Conservation (phyloP, 2,329 filamentous ascomycete genomes). For the Akanthomyces lecanii region DNA sequence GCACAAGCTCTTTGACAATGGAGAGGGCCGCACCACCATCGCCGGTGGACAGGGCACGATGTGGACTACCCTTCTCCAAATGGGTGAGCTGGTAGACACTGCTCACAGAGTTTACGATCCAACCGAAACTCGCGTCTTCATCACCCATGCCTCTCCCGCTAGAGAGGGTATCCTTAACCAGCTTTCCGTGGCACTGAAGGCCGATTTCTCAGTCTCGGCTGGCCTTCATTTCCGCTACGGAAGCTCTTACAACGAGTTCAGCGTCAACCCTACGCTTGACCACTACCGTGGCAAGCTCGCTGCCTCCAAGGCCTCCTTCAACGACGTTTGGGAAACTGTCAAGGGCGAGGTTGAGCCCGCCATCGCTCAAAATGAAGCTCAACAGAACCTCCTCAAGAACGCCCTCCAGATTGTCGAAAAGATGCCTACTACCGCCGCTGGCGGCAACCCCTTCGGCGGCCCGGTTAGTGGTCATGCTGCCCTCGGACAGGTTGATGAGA, state of each 20-base stretch:
- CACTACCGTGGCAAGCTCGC: conserved; percentile 98
- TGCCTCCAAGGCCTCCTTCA: conserved; percentile 96
- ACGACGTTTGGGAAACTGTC: conserved; percentile 98
- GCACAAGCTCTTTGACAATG: conserved; percentile 99
- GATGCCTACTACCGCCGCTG: conserved; percentile 93
- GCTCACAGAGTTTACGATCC: conserved; percentile 98
- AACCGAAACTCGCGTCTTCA: conserved; percentile 92
- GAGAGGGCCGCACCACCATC: conserved; percentile 95
- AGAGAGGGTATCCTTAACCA: conserved; percentile 96
- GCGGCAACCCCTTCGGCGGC: conserved; percentile 94
- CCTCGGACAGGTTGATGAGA: conserved; percentile 92
- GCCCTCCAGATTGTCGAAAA: conserved; percentile 93
- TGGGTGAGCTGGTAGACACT: conserved; percentile 96
- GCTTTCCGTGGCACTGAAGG: conserved; percentile 93
- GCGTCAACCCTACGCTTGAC: conserved; percentile 94
- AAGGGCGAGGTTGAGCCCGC: conserved; percentile 93
- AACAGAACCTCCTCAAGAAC: conserved; percentile 87
- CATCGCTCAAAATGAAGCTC: conserved; percentile 87
- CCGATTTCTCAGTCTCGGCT: conserved; percentile 96
- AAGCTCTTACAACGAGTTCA: conserved; percentile 99
- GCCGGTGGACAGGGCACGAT: conserved; percentile 97
- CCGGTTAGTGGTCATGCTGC: conserved; percentile 66
- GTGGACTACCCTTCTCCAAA: conserved; percentile 98
- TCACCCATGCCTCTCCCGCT: conserved; percentile 94
- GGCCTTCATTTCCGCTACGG: conserved; percentile 98